Evolutionary conservation across 2,329 filamentous ascomycete genomes (phyloP), one percentile per base, ranked within the genome.

Genomic region (Epichloe gansuensis): DNA sequence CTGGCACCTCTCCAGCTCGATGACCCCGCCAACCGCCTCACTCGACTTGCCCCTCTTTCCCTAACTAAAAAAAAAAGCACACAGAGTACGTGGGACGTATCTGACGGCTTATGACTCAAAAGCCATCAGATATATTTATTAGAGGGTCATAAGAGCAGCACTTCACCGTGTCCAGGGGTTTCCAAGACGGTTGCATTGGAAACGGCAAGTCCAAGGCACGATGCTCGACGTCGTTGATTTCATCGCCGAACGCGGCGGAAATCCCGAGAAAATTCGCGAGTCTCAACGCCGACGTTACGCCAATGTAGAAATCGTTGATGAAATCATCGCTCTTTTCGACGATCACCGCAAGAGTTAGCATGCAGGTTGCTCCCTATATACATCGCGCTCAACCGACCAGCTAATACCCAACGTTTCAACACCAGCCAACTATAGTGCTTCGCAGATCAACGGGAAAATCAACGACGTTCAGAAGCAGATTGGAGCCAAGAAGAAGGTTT

Each of bases 391-490:
- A 34, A 21, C 9, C 34, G 21, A 25, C 5, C 27, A 44, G 21
- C 40, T 35, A 38, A 45, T 45, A n/a, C 23, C 23, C 38, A 38
- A 45, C 15, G 23, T 21, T 38, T 49, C 31, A 48, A 45, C 21
- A 21, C 25, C 43, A 70, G 67, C 85, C 51, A 80, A 87, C 55
- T 93, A 91, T 64, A 81, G 78, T 51, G 86, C 83, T 7, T 88
- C 84, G 21, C 88, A 95, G 67, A 78, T 93, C 60, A 85, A 85
- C 59, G 82, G 82, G 61, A 82, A 87, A 72, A 90, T 95, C 70
- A 97, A 97, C 71, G 82, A 80, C 21, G 78, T 89, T 34, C 87
- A 95, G 68, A 95, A 95, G 71, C 82, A 89, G 66, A 95, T 97
- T 64, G 89, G 87, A 17, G 74, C 80, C 63, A 94, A 91, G 76